Conservation (phyloP, 306 rosid genomes). For the Pueraria montana region DNA sequence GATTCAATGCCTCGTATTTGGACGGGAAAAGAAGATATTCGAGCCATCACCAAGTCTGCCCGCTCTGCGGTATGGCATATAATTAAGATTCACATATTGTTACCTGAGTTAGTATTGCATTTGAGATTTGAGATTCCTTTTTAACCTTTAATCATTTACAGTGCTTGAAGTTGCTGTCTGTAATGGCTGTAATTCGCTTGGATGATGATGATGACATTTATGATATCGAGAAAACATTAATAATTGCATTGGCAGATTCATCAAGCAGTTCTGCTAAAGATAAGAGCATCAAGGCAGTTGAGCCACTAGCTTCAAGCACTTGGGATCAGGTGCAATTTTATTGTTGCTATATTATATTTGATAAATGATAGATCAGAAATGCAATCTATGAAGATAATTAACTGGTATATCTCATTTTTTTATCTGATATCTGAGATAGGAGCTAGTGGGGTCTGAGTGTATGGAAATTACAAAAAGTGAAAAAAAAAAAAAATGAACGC, state of each 20-base stretch:
- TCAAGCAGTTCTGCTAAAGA: conserved; percentile 58
- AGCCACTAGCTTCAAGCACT: conserved; percentile 89
- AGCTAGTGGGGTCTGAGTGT: background rate
- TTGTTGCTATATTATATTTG: conserved; percentile 33
- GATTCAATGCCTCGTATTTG: conserved; percentile 97
- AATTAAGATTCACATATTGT: conserved; percentile 36
- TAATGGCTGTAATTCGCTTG: conserved; percentile 82
- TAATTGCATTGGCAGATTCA: conserved; percentile 67
- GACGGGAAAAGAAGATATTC: conserved; percentile 88
- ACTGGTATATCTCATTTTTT: background rate
- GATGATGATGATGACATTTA: conserved; percentile 65
- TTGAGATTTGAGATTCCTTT: conserved; percentile 16
- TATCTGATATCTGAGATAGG: background rate
- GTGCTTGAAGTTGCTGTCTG: conserved; percentile 90
- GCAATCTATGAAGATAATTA: background rate
- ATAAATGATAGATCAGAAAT: conserved; percentile 20
- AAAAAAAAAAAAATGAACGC: background rate
- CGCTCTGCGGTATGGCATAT: conserved; percentile 72
- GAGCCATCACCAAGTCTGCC: conserved; percentile 85
- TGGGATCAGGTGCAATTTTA: conserved; percentile 78
- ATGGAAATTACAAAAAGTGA: background rate
- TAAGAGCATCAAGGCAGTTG: conserved; percentile 61
- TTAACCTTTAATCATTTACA: conserved; percentile 52
- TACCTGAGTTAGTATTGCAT: conserved; percentile 21
- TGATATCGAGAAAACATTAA: conserved; percentile 67